Percentiles rank a stretch among this genome's conserved stretches.
Evolutionary conservation across 108 stramenopile genomes (phyloP).

Genomic region (Seminavis robusta): DNA sequence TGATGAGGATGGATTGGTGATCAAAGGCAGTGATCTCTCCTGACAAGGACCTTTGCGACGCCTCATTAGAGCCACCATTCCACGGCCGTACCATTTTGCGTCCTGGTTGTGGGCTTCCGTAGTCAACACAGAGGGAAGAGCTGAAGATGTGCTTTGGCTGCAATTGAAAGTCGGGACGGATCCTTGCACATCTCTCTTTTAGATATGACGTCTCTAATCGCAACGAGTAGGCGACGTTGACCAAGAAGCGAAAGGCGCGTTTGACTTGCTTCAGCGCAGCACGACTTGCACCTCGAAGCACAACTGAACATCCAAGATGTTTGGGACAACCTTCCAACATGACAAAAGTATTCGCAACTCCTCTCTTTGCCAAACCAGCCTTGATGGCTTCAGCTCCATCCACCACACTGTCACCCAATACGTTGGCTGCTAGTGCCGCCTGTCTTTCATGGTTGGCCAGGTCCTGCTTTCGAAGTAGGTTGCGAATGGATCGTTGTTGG

Average conservation of each 20-base stretch:
- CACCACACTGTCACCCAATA: slow-evolving; percentile 69
- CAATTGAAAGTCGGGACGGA: slow-evolving; percentile 48
- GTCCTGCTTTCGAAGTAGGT: slow-evolving; percentile 33
- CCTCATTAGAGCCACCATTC: slow-evolving; percentile 77
- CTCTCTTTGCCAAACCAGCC: slow-evolving; percentile 75
- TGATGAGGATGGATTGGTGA: slow-evolving; percentile 91
- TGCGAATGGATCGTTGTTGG: slow-evolving; percentile 38
- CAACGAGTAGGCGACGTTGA: slow-evolving; percentile 91
- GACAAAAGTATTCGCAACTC: slow-evolving; percentile 75
- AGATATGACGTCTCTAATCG: slow-evolving; percentile 91
- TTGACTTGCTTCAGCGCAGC: slow-evolving; percentile 87
- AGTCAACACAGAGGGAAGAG: slow-evolving; percentile 80
- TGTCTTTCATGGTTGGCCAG: slow-evolving; percentile 66
- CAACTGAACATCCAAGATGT: slow-evolving; percentile 86
- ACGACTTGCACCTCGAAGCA: slow-evolving; percentile 81
- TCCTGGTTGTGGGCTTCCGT: slow-evolving; percentile 57
- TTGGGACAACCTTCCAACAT: slow-evolving; percentile 93
- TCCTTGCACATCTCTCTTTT: slow-evolving; percentile 74
- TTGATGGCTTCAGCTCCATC: slow-evolving; percentile 83
- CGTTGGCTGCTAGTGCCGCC: slow-evolving; percentile 70
- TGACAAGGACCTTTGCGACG: slow-evolving; percentile 48
- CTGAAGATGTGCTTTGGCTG: slow-evolving; percentile 43
- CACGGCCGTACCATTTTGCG: slow-evolving; percentile 79
- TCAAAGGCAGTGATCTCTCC: slow-evolving; percentile 79
- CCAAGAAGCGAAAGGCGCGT: slow-evolving; percentile 74